These are phyloP conservation scores for Bifiguratus adelaidae DNA, from an alignment of 192 early-diverging fungal species.

Conservation along the genomic window DNA sequence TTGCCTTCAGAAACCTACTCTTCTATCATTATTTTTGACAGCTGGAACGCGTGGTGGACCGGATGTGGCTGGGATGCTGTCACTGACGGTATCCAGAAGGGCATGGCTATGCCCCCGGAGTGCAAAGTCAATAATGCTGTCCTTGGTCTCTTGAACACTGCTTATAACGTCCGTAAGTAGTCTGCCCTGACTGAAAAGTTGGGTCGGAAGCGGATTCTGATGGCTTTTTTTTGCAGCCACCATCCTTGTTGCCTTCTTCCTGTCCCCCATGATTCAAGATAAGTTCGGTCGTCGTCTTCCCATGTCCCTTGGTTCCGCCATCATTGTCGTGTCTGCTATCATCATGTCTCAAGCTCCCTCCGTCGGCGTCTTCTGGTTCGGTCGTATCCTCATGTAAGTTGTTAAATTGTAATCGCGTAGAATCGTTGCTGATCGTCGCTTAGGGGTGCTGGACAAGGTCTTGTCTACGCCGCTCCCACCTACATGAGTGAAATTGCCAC, in stretches of 20 bases:
- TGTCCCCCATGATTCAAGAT: slow-evolving; percentile 2
- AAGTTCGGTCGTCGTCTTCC: not conserved
- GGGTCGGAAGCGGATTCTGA: too few relatives aligned
- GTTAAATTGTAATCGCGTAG: too few relatives aligned
- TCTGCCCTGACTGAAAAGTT: too few relatives aligned
- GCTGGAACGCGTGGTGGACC: too few relatives aligned
- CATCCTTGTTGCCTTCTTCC: slow-evolving; percentile 3
- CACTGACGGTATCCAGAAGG: too few relatives aligned
- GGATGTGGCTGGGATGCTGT: too few relatives aligned
- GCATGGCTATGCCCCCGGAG: too few relatives aligned
- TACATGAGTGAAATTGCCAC: slow-evolving; percentile 62
- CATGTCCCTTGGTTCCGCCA: not conserved
- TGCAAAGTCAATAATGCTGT: not conserved
- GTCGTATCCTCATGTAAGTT: too few relatives aligned
- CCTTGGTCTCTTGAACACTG: not conserved
- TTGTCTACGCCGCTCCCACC: slow-evolving; percentile 5
- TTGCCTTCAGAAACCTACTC: too few relatives aligned
- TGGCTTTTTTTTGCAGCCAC: too few relatives aligned
- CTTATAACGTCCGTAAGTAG: slow-evolving; percentile 1
- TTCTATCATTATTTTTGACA: too few relatives aligned
- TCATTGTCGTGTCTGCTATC: slow-evolving; percentile 2
- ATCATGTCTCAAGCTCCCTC: not conserved
- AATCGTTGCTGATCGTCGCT: too few relatives aligned
- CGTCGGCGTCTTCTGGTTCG: not conserved
- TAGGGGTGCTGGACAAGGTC: slow-evolving; percentile 1